These are phyloP conservation scores for Phaeotremella skinneri DNA, from an alignment of 768 basidiomycete genomes.

Conservation along the genomic window DNA sequence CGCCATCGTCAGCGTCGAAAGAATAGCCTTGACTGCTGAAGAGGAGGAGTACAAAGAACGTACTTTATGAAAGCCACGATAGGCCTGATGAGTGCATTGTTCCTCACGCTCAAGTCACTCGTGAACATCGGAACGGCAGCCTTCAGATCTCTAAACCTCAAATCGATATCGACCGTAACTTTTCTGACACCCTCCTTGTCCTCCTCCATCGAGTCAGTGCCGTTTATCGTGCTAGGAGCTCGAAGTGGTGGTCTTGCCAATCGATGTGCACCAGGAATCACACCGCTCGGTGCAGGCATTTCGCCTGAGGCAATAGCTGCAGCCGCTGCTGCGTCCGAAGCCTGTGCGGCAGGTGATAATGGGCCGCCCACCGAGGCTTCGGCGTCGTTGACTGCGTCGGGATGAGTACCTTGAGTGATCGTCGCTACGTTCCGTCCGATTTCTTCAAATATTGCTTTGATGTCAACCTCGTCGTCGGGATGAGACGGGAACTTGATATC, in stretches of 20 bases:
- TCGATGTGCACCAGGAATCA: constrained; percentile 81
- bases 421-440: constrained; percentile 78
- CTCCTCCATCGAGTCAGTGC: constrained; percentile 19
- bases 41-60: constrained; percentile 51
- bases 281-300: constrained; percentile 55
- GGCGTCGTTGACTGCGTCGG: constrained; percentile 17
- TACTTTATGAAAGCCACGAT: constrained; percentile 99
- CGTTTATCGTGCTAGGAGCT: constrained; percentile 57
- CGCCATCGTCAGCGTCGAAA: too few relatives aligned
- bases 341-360: constrained; percentile 14
- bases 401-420: constrained; percentile 40
- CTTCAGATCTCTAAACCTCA: constrained; percentile 91
- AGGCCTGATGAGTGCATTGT: constrained; percentile 86
- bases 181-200: constrained; percentile 35
- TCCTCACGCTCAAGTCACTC: constrained; percentile 81
- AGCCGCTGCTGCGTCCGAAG: constrained; percentile 19
- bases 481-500: constrained; percentile 96
- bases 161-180: constrained; percentile 76
- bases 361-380: background rate
- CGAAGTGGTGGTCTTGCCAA: constrained; percentile 81
- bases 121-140: constrained; percentile 92
- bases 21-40: too few relatives aligned
- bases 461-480: constrained; percentile 63
- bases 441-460: constrained; percentile 82
- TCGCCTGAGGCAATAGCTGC: constrained; percentile 21